phyloP scores from a whole-genome alignment of 352 stramenopile species.

The Labyrinthula sp. region DNA sequence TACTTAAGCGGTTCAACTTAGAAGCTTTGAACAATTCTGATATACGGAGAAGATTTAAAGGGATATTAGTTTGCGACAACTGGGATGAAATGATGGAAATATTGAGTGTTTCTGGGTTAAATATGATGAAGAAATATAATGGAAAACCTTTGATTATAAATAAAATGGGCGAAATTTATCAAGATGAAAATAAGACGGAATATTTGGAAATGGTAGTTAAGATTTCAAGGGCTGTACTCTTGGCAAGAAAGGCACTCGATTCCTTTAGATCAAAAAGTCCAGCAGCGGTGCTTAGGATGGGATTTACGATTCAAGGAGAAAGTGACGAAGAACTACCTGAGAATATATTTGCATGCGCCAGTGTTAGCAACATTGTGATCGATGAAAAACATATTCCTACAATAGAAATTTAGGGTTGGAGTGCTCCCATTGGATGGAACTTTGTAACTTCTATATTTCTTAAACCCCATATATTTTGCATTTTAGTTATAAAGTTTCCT shows the following conservation, averaged over 20 bases:
- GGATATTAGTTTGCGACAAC: constrained; percentile 20
- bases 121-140: constrained; percentile 32
- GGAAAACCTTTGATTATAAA: constrained; percentile 29
- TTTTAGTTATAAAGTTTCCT: too few species aligned
- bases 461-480: too few species aligned
- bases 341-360: constrained; percentile 21
- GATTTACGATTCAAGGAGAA: constrained; percentile 31
- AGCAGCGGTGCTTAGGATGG: constrained; percentile 18
- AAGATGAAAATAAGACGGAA: constrained; percentile 3
- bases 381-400: too few species aligned
- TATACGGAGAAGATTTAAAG: constrained; percentile 21
- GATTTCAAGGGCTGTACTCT: constrained; percentile 21
- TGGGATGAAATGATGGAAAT: too few species aligned
- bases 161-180: constrained; percentile 22
- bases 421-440: too few species aligned
- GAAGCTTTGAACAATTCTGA: constrained; percentile 16
- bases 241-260: constrained; percentile 24
- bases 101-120: too few species aligned
- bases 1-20: constrained; percentile 16
- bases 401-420: too few species aligned
- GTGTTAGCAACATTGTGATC: constrained; percentile 13
- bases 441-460: too few species aligned
- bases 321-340: constrained; percentile 30
- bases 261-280: constrained; percentile 14
- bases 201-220: constrained; percentile 31